Evolutionary conservation across 306 rosid genomes (phyloP).

Genomic region (Corylus heterophylla): DNA sequence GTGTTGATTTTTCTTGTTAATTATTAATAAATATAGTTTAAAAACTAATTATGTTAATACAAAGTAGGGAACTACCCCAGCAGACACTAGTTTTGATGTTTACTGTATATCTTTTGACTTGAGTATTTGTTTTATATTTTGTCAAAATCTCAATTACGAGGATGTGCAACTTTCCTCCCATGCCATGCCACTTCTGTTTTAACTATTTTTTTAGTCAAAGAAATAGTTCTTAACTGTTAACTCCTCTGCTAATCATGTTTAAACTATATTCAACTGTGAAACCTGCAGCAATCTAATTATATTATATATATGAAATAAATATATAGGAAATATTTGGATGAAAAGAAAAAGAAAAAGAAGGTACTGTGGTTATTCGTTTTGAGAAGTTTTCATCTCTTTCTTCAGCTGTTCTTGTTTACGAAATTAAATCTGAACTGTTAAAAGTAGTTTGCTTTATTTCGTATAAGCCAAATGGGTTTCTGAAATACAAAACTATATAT

Average conservation of each 20-base stretch:
- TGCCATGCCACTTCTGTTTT: neutral
- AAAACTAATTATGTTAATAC: slow-evolving; percentile 14
- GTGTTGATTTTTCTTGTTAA: neutral
- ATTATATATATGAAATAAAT: neutral
- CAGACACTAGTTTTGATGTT: slow-evolving; percentile 16
- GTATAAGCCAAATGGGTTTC: too few relatives aligned
- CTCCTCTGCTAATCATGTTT: neutral
- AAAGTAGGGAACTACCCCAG: slow-evolving; percentile 6
- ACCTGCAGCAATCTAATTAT: neutral
- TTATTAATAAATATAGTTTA: neutral
- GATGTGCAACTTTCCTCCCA: neutral
- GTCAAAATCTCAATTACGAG: neutral
- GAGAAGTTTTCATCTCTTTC: too few relatives aligned
- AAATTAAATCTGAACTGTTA: too few relatives aligned
- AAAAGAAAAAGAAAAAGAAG: too few relatives aligned
- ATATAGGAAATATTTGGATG: too few relatives aligned
- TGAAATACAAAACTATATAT: too few relatives aligned
- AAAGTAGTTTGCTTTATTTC: too few relatives aligned
- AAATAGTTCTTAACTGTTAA: neutral
- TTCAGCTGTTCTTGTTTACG: too few relatives aligned
- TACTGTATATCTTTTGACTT: slow-evolving; percentile 27
- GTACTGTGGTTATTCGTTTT: too few relatives aligned
- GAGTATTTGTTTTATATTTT: neutral
- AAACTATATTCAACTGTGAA: neutral
- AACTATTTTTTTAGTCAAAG: neutral